Evolutionary conservation across 108 stramenopile species (phyloP).

Genomic region (Nannochloropsis granulata): DNA sequence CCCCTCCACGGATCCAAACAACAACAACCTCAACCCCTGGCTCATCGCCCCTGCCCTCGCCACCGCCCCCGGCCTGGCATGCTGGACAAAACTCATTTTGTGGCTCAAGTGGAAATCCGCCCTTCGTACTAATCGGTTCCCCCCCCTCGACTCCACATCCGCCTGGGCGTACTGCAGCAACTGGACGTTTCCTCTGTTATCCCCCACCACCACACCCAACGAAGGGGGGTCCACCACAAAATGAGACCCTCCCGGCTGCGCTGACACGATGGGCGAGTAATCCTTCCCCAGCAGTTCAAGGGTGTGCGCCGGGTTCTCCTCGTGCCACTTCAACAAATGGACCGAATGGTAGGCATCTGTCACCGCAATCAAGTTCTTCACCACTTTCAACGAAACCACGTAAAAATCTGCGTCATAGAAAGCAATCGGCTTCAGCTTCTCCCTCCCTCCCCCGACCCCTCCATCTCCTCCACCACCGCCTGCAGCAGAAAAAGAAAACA

Average conservation of each 20-base stretch:
- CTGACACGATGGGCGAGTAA: background rate
- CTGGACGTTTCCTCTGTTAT: conserved; percentile 26
- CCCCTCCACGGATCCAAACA: conserved; percentile 70
- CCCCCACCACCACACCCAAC: conserved; percentile 16
- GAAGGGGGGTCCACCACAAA: conserved; percentile 19
- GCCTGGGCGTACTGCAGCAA: conserved; percentile 81
- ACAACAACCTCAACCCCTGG: background rate
- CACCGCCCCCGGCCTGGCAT: background rate
- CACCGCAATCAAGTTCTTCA: background rate
- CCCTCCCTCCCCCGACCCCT: background rate
- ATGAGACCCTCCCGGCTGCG: background rate
- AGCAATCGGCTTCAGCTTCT: conserved; percentile 4
- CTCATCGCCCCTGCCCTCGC: background rate
- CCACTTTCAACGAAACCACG: background rate
- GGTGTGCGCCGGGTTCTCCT: background rate
- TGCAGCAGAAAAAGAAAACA: background rate
- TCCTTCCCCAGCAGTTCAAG: background rate
- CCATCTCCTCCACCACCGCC: no score
- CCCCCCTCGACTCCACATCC: conserved; percentile 67
- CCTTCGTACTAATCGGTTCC: conserved; percentile 70
- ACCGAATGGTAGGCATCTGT: conserved; percentile 11
- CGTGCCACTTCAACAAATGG: background rate
- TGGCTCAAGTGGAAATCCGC: conserved; percentile 72
- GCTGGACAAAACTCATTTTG: conserved; percentile 42
- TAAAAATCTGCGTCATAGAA: conserved; percentile 10